Evolutionary conservation across 805 yeast species (phyloP).

Genomic region (Saccharomyces eubayanus): DNA sequence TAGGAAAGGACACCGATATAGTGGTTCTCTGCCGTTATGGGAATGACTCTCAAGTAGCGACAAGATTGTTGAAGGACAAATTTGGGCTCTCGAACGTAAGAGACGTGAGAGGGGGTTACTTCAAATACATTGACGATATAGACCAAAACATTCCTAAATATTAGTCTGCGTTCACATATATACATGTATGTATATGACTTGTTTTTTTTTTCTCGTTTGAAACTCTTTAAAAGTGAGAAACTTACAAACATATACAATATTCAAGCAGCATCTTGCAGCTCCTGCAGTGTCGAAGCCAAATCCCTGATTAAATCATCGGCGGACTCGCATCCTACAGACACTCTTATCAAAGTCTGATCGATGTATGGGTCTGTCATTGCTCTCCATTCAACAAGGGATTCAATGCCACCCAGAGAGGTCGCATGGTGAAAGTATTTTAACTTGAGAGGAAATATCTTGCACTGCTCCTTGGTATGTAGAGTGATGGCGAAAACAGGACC

Average conservation of each 20-base stretch:
- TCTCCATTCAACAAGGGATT: constrained; percentile 87
- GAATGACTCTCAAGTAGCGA: constrained; percentile 81
- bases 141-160: constrained; percentile 60
- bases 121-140: constrained; percentile 53
- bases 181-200: neutral
- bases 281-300: constrained; percentile 47
- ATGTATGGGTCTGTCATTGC: constrained; percentile 58
- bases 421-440: constrained; percentile 78
- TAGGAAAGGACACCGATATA: constrained; percentile 28
- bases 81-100: constrained; percentile 42
- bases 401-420: constrained; percentile 88
- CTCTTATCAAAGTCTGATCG: constrained; percentile 51
- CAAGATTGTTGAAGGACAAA: constrained; percentile 43
- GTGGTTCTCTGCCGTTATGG: constrained; percentile 79
- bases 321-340: constrained; percentile 77
- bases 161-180: constrained; percentile 21
- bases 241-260: neutral
- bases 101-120: constrained; percentile 75
- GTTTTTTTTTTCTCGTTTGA: neutral
- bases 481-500: constrained; percentile 73
- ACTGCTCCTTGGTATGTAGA: constrained; percentile 42
- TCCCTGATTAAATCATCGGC: constrained; percentile 70
- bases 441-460: constrained; percentile 54
- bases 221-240: neutral
- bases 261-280: constrained; percentile 6